Evolutionary conservation across 768 basidiomycete genomes (phyloP), one percentile per base, ranked within the genome.

Genomic region (Mycena chlorophos): DNA sequence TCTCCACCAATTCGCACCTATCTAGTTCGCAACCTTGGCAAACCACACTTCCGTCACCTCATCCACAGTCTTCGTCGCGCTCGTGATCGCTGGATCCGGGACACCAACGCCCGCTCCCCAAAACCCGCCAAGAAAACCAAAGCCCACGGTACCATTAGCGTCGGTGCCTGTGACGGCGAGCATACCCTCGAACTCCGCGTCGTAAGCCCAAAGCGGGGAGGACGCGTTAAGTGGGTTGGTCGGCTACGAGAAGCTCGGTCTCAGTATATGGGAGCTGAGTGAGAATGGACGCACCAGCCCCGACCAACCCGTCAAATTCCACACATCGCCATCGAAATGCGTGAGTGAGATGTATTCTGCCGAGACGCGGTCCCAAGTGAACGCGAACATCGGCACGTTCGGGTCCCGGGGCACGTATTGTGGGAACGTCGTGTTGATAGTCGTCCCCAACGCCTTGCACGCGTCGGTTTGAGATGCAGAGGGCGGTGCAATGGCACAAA

Each of bases 31-130:
- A 47, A 10, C 27, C 40, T 42, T 42, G 40, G 40, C 5, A 22
- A 62, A 62, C 61, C 61, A 62, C 30, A 62, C 57, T 31, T 62
- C 61, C 3, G 56, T 52, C 22, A 20, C 23, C 8, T 62, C 50
- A 46, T 58, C 54, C 0, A 49, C 20, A n/a, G n/a, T n/a, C 2
- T 56, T 57, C 26, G 42, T 26, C 2, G 51, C 55, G 20, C 52
- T 42, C 22, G 40, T 8, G 13, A n/a, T 20, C 14, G 22, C 28
- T 2, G 60, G 60, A 25, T 55, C 51, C 14, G 52, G 51, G 20
- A 49, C 38, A 25, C 49, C 56, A 5, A 19, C 22, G 4, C 42
- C 53, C 1, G 54, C 53, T 1, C 61, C 61, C 61, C 61, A 62
- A 14, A 62, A 39, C 3, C 61, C 61, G 19, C 20, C 51, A 3